phyloP scores from a whole-genome alignment of 192 early-diverging fungal species.

The Coemansia sp. region DNA sequence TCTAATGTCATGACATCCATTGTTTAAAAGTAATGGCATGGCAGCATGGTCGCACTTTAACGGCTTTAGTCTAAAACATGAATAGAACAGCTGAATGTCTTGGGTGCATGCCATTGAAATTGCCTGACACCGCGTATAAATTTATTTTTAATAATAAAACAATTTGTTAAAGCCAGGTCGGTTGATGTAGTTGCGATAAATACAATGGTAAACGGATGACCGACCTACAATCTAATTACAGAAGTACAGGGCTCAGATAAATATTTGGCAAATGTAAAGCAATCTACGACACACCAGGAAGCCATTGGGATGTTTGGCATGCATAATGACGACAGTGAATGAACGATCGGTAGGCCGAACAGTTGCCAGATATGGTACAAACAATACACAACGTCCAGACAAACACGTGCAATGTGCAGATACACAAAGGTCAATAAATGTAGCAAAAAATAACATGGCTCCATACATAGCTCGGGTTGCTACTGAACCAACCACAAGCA shows the following conservation, averaged over 20 bases:
- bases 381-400: not conserved
- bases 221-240: not conserved
- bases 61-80: too few relatives aligned
- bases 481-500: not conserved
- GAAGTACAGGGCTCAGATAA: not conserved
- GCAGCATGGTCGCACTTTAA: not conserved
- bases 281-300: not conserved
- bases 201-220: not conserved
- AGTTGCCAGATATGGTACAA: conserved; percentile 1
- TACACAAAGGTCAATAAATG: not conserved
- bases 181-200: not conserved
- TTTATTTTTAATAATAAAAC: too few relatives aligned
- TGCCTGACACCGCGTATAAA: too few relatives aligned
- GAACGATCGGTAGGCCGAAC: conserved; percentile 8
- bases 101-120: too few relatives aligned
- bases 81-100: too few relatives aligned
- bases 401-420: not conserved
- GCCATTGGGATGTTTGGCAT: not conserved
- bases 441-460: not conserved
- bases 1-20: not conserved
- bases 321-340: conserved; percentile 1
- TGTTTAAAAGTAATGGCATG: not conserved
- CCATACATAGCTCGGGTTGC: too few relatives aligned
- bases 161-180: not conserved
- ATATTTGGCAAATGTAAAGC: not conserved